phyloP scores from a whole-genome alignment of 2,329 filamentous ascomycete species.

The Parascedosporium putredinis region DNA sequence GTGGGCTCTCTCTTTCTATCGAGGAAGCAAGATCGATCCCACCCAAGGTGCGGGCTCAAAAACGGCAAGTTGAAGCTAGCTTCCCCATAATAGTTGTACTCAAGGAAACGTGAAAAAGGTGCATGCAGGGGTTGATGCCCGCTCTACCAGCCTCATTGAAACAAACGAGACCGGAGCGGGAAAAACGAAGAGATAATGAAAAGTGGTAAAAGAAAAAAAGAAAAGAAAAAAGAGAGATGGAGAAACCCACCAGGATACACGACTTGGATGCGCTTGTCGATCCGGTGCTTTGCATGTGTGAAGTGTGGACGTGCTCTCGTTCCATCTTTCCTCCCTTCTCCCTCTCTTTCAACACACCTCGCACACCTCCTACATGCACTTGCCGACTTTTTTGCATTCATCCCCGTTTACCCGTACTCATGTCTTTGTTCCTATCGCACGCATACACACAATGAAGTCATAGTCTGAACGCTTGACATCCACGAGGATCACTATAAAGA shows the following conservation, averaged over 20 bases:
- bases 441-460: not conserved
- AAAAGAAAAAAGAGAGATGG: no score
- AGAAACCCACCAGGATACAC: no score
- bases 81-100: not conserved
- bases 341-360: not conserved
- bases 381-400: not conserved
- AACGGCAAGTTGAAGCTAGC: not conserved
- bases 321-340: not conserved
- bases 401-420: no score
- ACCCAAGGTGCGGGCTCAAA: not conserved
- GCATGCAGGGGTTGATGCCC: conserved; percentile 1
- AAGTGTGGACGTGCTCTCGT: not conserved
- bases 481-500: not conserved
- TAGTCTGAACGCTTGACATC: not conserved
- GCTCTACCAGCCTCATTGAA: conserved; percentile 1
- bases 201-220: not conserved
- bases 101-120: not conserved
- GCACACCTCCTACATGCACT: not conserved
- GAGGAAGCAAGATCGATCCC: conserved; percentile 1
- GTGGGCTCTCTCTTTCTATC: not conserved
- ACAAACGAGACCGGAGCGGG: not conserved
- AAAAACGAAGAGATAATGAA: not conserved
- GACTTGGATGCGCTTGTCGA: not conserved
- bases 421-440: not conserved
- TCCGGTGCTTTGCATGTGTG: not conserved